These are phyloP conservation scores for Chlamydomonas asymmetrica DNA, from an alignment of 139 green algal genomes.

Conservation along the genomic window DNA sequence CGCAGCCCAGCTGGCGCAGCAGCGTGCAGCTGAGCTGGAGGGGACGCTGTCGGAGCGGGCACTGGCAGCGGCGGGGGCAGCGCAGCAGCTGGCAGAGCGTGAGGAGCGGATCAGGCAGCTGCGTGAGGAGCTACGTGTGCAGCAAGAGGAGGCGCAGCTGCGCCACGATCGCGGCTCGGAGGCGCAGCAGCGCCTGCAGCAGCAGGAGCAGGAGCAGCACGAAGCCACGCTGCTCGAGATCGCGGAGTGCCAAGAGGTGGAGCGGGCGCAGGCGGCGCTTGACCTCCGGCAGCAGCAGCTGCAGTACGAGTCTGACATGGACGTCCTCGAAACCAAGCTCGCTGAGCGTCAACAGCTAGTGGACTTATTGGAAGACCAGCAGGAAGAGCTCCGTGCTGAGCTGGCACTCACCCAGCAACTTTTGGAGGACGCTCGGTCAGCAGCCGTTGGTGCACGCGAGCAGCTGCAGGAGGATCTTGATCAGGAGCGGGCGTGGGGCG, in stretches of 20 bases:
- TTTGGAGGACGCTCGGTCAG: too few relatives aligned
- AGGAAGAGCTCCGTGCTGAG: too few relatives aligned
- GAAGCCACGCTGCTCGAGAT: background rate
- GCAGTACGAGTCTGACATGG: too few relatives aligned
- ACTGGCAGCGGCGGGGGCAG: background rate
- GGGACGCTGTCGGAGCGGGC: background rate
- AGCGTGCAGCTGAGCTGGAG: slow-evolving; percentile 1
- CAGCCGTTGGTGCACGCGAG: background rate
- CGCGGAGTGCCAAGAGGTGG: background rate
- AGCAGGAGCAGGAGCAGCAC: background rate
- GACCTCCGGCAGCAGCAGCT: background rate
- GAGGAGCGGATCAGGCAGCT: background rate
- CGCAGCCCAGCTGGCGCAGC: background rate
- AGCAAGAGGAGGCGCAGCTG: background rate
- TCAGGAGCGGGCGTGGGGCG: background rate
- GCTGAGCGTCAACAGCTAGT: too few relatives aligned
- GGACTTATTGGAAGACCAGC: too few relatives aligned
- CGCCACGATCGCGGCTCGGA: too few relatives aligned
- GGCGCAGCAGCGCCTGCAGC: background rate
- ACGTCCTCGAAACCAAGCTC: too few relatives aligned
- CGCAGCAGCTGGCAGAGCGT: background rate
- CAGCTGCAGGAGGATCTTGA: background rate
- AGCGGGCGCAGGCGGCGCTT: background rate
- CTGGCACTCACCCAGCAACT: too few relatives aligned
- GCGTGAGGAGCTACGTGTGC: background rate